These are phyloP conservation scores for Trichoderma pleuroti DNA, from an alignment of 2,329 filamentous ascomycete species.

Conservation along the genomic window DNA sequence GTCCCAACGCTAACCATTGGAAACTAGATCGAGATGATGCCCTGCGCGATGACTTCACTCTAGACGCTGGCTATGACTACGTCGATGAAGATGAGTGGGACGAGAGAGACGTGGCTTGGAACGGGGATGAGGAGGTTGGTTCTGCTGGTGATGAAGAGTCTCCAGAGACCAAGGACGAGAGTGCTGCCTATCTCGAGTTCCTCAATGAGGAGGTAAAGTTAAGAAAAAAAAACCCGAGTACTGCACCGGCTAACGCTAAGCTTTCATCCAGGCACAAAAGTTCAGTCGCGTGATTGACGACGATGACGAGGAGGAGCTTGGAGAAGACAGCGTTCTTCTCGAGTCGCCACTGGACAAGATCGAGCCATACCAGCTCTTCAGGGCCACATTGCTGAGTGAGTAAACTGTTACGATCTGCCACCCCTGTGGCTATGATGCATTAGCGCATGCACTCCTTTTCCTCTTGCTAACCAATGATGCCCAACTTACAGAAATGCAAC, in stretches of 20 bases:
- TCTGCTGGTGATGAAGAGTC: constrained; percentile 63
- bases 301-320: constrained; percentile 79
- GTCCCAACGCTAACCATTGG: constrained; percentile 26
- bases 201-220: constrained; percentile 90
- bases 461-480: constrained; percentile 25
- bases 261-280: constrained; percentile 67
- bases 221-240: no score
- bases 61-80: constrained; percentile 60
- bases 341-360: constrained; percentile 94
- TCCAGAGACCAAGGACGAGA: constrained; percentile 78
- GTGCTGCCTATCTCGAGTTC: constrained; percentile 92
- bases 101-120: constrained; percentile 79
- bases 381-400: constrained; percentile 76
- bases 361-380: constrained; percentile 90
- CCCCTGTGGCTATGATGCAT: background rate
- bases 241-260: background rate
- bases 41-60: constrained; percentile 79
- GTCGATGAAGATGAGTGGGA: constrained; percentile 78
- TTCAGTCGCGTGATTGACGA: constrained; percentile 68
- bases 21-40: constrained; percentile 78
- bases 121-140: constrained; percentile 61
- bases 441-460: background rate
- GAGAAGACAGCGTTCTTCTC: constrained; percentile 87
- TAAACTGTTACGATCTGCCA: constrained; percentile 25
- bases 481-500: constrained; percentile 68